phyloP scores from a whole-genome alignment of 805 yeast genomes.

The Yarrowia osloensis region DNA sequence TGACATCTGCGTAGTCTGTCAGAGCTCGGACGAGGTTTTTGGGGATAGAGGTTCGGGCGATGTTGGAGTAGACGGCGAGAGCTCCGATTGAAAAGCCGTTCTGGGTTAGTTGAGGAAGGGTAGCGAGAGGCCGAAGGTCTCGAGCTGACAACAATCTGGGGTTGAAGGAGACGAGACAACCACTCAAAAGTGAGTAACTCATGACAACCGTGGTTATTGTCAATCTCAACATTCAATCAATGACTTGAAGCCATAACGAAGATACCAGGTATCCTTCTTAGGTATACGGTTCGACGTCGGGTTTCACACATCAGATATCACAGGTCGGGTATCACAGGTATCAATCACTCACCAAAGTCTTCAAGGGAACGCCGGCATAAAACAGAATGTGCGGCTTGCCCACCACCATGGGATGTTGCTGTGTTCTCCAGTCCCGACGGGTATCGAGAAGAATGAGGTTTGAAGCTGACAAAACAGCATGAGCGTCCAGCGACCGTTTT shows the following conservation, averaged over 20 bases:
- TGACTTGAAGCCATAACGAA: no score
- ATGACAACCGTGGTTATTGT: no score
- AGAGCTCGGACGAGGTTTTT: neutral
- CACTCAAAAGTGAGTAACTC: no score
- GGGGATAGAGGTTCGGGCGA: neutral
- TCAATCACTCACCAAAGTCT: conserved; percentile 9
- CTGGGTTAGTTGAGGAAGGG: neutral
- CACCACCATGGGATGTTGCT: neutral
- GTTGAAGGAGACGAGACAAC: no score
- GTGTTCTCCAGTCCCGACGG: neutral
- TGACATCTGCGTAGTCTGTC: neutral
- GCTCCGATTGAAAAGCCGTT: conserved; percentile 17
- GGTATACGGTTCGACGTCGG: no score
- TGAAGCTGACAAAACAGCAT: neutral
- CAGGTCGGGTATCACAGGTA: neutral
- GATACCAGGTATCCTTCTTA: no score
- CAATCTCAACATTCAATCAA: no score
- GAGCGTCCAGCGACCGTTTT: neutral
- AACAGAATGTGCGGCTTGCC: neutral
- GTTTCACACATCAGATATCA: neutral
- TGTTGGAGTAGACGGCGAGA: neutral
- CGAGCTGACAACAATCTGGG: neutral
- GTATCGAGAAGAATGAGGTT: neutral
- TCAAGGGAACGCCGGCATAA: conserved; percentile 9
- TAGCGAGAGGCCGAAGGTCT: neutral